Percentiles rank a stretch among this genome's conserved stretches.
Evolutionary conservation across 345 rosid species (phyloP).

Genomic region (Trapa bicornis): DNA sequence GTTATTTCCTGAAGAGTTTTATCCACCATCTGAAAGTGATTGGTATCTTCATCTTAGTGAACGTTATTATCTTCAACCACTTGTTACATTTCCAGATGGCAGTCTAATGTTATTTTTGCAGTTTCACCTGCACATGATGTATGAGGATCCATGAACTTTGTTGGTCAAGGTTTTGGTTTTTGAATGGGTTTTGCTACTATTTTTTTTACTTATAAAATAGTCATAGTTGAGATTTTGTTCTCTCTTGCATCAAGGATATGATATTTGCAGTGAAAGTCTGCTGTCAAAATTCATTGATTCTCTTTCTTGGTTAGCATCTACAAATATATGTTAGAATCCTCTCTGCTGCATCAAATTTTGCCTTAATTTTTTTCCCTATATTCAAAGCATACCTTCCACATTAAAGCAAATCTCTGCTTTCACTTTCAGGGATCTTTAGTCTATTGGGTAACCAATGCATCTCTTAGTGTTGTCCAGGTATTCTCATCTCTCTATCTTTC

Average conservation of each 20-base stretch:
- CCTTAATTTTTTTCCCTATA: not conserved
- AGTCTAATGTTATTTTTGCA: not conserved
- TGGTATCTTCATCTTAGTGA: not conserved
- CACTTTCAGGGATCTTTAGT: slow-evolving; percentile 66
- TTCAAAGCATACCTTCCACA: no score
- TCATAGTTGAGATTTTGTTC: no score
- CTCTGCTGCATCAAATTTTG: not conserved
- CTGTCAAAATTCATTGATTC: no score
- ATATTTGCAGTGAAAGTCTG: no score
- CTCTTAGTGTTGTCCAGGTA: slow-evolving; percentile 68
- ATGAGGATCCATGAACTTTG: no score
- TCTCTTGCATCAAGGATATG: no score
- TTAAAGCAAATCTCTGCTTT: not conserved
- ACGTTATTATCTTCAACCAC: not conserved
- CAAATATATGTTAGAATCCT: not conserved
- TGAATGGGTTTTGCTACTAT: no score
- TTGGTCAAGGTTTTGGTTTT: no score
- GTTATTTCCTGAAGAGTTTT: not conserved
- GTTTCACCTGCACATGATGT: not conserved
- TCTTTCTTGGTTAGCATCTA: not conserved
- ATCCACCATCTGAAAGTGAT: not conserved
- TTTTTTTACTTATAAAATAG: no score
- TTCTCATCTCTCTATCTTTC: slow-evolving; percentile 12
- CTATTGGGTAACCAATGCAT: slow-evolving; percentile 79
- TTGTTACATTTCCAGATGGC: not conserved